phyloP scores from a whole-genome alignment of 2,329 filamentous ascomycete species.

The Alternaria brassicae region DNA sequence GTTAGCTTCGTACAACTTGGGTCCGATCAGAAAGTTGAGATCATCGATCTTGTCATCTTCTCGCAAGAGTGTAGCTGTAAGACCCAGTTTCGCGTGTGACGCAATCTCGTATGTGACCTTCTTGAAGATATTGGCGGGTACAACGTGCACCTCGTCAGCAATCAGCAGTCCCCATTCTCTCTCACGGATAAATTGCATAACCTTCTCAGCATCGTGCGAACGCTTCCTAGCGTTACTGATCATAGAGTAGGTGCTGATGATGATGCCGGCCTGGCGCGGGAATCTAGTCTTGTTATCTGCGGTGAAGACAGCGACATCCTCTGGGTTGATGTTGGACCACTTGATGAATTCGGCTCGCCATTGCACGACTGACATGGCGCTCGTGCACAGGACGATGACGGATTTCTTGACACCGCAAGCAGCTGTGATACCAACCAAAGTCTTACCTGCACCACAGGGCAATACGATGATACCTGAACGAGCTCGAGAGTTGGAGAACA shows the following conservation, averaged over 20 bases:
- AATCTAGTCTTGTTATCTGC: conserved; percentile 90
- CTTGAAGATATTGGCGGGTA: conserved; percentile 94
- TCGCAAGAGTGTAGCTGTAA: conserved; percentile 91
- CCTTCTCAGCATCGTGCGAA: conserved; percentile 92
- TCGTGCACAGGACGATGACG: conserved; percentile 92
- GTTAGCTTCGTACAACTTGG: conserved; percentile 97
- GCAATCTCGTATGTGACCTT: conserved; percentile 93
- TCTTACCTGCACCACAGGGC: conserved; percentile 96
- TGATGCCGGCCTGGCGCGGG: conserved; percentile 88
- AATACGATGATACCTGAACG: conserved; percentile 97
- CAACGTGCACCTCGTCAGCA: conserved; percentile 96
- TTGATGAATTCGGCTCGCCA: conserved; percentile 97
- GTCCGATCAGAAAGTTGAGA: conserved; percentile 95
- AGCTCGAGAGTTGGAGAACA: conserved; percentile 98
- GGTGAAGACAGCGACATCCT: conserved; percentile 94
- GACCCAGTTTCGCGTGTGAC: conserved; percentile 90
- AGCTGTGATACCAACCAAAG: conserved; percentile 95
- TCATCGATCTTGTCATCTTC: conserved; percentile 99
- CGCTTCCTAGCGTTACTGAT: conserved; percentile 89
- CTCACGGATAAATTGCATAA: conserved; percentile 91
- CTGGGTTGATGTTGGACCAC: conserved; percentile 97
- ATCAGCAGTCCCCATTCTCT: conserved; percentile 98
- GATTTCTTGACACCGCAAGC: conserved; percentile 98
- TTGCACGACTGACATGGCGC: conserved; percentile 96
- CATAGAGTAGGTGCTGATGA: conserved; percentile 98